Percentiles rank a stretch among this genome's conserved stretches.
These are phyloP conservation scores for Phytopythium kandeliae DNA, from an alignment of 352 stramenopile species.

Conservation along the genomic window DNA sequence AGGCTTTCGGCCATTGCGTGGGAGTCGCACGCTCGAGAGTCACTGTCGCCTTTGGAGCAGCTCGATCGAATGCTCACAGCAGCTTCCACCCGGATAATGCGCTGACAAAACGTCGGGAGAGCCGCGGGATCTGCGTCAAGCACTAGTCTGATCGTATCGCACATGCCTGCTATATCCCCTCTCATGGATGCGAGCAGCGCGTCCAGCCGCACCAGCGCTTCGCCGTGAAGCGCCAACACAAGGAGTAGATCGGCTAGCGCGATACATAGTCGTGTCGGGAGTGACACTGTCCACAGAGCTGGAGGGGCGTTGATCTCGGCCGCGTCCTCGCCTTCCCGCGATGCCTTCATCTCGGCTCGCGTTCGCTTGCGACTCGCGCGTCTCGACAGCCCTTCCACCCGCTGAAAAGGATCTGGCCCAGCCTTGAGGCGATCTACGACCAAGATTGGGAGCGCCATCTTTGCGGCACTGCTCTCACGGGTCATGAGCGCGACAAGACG, in stretches of 20 bases:
- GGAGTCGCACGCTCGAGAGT: background rate
- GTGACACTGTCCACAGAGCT: background rate
- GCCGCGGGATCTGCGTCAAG: background rate
- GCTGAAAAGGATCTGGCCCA: background rate
- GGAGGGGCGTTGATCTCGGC: background rate
- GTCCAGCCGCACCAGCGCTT: constrained; percentile 1
- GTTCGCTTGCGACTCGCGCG: background rate
- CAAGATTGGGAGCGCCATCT: background rate
- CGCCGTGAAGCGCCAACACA: background rate
- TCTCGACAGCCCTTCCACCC: background rate
- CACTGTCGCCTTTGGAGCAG: too few relatives aligned
- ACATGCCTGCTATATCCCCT: background rate
- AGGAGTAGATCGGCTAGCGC: background rate
- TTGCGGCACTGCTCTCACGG: background rate
- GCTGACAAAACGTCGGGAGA: background rate
- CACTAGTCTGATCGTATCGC: background rate
- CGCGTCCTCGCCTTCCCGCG: background rate
- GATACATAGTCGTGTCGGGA: background rate
- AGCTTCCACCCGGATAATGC: background rate
- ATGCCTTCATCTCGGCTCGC: background rate
- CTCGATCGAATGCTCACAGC: too few relatives aligned
- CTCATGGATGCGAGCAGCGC: background rate
- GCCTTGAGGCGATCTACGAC: background rate
- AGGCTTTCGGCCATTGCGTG: background rate
- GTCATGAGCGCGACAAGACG: constrained; percentile 1